Evolutionary conservation across 2,329 filamentous ascomycete species (phyloP).

Genomic region (Annulohypoxylon truncatum): DNA sequence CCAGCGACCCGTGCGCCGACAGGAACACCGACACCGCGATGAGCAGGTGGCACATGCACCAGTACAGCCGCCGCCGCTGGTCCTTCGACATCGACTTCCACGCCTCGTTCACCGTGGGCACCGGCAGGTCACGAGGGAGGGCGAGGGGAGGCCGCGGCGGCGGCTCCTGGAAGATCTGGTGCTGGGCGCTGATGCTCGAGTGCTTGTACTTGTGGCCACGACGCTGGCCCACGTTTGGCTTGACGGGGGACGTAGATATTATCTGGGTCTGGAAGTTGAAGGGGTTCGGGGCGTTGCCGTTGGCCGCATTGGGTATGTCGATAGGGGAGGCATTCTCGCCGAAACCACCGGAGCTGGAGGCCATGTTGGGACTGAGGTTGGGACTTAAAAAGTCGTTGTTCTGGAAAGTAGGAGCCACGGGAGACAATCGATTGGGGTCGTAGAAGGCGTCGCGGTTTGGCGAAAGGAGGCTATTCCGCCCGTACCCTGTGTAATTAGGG

Average conservation of each 20-base stretch:
- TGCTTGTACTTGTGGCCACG: conserved; percentile 98
- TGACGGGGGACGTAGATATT: conserved; percentile 79
- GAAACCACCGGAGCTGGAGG: conserved; percentile 35
- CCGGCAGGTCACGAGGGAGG: conserved; percentile 89
- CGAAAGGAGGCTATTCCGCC: conserved; percentile 37
- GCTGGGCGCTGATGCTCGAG: conserved; percentile 86
- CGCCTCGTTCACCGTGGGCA: conserved; percentile 89
- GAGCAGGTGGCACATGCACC: conserved; percentile 89
- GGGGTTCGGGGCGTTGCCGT: conserved; percentile 64
- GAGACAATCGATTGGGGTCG: conserved; percentile 50
- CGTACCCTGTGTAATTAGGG: conserved; percentile 24
- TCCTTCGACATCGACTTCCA: conserved; percentile 90
- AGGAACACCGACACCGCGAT: conserved; percentile 88
- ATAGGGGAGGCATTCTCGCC: conserved; percentile 50
- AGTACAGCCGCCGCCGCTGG: conserved; percentile 84
- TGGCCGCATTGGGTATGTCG: conserved; percentile 50
- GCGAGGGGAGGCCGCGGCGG: conserved; percentile 86
- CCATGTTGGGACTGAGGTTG: conserved; percentile 38
- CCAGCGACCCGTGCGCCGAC: conserved; percentile 85
- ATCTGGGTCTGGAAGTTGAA: conserved; percentile 95
- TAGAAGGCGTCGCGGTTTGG: conserved; percentile 44
- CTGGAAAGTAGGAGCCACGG: conserved; percentile 48
- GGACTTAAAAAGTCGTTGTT: conserved; percentile 33
- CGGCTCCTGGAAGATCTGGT: conserved; percentile 96
- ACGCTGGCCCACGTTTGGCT: conserved; percentile 88